phyloP scores from a whole-genome alignment of 805 yeast species.

The Saturnispora saitoi region DNA sequence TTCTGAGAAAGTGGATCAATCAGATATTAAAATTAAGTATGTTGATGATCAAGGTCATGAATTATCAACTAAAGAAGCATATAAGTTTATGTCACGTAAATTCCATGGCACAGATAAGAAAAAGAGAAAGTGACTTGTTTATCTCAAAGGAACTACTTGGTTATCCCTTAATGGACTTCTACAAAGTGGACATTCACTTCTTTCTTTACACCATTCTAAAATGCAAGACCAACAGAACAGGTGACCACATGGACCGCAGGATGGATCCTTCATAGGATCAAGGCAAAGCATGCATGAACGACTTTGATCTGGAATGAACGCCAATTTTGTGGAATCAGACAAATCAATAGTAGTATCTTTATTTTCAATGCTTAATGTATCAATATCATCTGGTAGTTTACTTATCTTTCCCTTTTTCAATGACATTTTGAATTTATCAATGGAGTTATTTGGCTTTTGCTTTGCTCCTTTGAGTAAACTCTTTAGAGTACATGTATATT shows the following conservation, averaged over 20 bases:
- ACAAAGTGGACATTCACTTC: slow-evolving; percentile 87
- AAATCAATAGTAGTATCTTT: slow-evolving; percentile 35
- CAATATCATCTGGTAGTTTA: slow-evolving; percentile 1
- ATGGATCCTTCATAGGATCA: slow-evolving; percentile 69
- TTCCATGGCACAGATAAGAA: slow-evolving; percentile 54
- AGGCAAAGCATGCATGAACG: slow-evolving; percentile 81
- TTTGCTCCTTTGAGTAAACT: neutral
- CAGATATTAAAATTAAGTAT: slow-evolving; percentile 47
- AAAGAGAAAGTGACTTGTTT: slow-evolving; percentile 3
- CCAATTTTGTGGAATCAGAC: slow-evolving; percentile 45
- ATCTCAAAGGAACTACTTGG: slow-evolving; percentile 50
- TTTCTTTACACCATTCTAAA: slow-evolving; percentile 80
- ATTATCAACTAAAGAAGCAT: slow-evolving; percentile 61
- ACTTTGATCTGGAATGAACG: slow-evolving; percentile 62
- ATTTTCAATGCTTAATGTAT: slow-evolving; percentile 2
- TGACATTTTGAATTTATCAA: neutral
- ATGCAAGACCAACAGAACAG: slow-evolving; percentile 89
- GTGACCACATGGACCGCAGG: slow-evolving; percentile 88
- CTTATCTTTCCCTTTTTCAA: neutral
- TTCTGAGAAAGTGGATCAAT: slow-evolving; percentile 14
- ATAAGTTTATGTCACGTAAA: slow-evolving; percentile 64
- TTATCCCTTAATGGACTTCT: slow-evolving; percentile 60
- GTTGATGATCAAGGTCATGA: slow-evolving; percentile 55
- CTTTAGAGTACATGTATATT: slow-evolving; percentile 21
- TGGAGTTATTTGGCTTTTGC: neutral